Evolutionary conservation across 2,329 filamentous ascomycete genomes (phyloP), one percentile per base, ranked within the genome.

Genomic region (Xylariaceae sp.): DNA sequence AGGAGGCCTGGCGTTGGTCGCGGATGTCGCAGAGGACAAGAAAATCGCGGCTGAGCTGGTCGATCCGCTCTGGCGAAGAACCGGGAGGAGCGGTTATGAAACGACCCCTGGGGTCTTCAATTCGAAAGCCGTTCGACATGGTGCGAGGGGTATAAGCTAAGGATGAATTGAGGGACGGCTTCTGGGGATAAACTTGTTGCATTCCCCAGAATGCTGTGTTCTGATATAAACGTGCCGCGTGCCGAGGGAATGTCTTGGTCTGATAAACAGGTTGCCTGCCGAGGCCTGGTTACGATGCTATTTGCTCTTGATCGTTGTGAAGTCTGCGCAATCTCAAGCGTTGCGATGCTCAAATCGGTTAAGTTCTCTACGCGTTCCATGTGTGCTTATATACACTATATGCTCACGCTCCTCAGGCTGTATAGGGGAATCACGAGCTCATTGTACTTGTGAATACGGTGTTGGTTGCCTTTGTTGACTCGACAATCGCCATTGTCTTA

Each of bases 11-110:
- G 1, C 26, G 6, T 1, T 6, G 34, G 27, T 55, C 27, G 4
- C 49, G 44, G 6, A 55, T 45, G 11, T 55, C 45, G 27, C 40
- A 49, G 29, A 2, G 44, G 4, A 51, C 45, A 1, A 55, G 49
- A 4, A 55, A 40, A 1, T 55, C 49, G 5, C 44, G n/a, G 8
- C 27, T 35, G 26, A 48, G 51, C 5, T 30, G 4, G 9, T 5
- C 4, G 26, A 55, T 26, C 2, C 3, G n/a, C 40, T 48, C 45
- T 5, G n/a, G 12, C 1, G 40, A 29, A 37, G 39, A 19, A 2
- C 29, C 3, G 11, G 40, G 27, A 6, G 47, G n/a, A 27, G 51
- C n/a, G 3, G 49, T 49, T 4, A 41, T 34, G 9, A 49, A 51
- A 6, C 53, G 49, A 1, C 49, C 49, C 9, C 31, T 48, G 2